Percentiles rank a stretch among this genome's conserved stretches.
These are phyloP conservation scores for Neurospora crassa DNA, from an alignment of 2,329 filamentous ascomycete genomes.

Conservation along the genomic window DNA sequence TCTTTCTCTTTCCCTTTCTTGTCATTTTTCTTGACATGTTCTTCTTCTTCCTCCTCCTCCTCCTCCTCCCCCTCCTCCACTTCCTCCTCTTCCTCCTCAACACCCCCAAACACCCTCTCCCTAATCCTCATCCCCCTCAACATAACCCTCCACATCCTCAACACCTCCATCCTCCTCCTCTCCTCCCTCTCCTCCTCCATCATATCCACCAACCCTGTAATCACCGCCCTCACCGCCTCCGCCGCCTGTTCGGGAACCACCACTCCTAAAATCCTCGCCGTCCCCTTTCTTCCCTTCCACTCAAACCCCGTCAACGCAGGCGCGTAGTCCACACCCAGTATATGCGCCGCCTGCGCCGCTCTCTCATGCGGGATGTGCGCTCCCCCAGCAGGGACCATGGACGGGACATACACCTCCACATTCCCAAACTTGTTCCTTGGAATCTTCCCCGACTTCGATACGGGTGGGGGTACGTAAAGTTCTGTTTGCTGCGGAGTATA, in stretches of 20 bases:
- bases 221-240: conserved; percentile 62
- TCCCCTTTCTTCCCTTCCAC: conserved; percentile 79
- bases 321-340: conserved; percentile 75
- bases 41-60: neutral
- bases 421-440: conserved; percentile 93
- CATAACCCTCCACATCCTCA: conserved; percentile 67
- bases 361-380: conserved; percentile 55
- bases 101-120: conserved; percentile 58
- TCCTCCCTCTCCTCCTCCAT: conserved; percentile 54
- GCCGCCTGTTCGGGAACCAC: conserved; percentile 64
- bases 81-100: conserved; percentile 28
- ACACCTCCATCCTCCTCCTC: conserved; percentile 49
- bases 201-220: conserved; percentile 58
- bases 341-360: conserved; percentile 60
- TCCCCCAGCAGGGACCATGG: conserved; percentile 80
- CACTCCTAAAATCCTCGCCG: conserved; percentile 68
- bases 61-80: too few species aligned
- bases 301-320: conserved; percentile 85
- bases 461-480: conserved; percentile 64
- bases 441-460: conserved; percentile 58
- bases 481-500: conserved; percentile 59
- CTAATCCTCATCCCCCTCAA: conserved; percentile 68
- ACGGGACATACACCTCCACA: conserved; percentile 83
- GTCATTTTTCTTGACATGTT: neutral
- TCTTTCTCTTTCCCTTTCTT: conserved; percentile 18